phyloP scores from a whole-genome alignment of 768 basidiomycete species.

The Lanmaoa pseudosensibilis region DNA sequence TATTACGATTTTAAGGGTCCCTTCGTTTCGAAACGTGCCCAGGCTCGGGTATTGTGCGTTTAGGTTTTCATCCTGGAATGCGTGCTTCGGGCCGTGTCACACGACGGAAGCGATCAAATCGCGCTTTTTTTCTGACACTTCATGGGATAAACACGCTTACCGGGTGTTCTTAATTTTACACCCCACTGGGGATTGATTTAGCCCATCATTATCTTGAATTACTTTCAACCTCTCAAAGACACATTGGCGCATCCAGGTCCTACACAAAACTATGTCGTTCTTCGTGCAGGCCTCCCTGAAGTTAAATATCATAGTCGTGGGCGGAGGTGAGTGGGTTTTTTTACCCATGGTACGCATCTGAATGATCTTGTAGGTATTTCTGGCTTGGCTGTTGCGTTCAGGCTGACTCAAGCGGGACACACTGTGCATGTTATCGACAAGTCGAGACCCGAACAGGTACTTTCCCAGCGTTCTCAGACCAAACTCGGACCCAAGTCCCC shows the following conservation, averaged over 20 bases:
- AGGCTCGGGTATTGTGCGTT: neutral
- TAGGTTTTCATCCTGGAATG: neutral
- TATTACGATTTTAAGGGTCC: neutral
- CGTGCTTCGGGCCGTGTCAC: neutral
- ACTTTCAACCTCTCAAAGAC: neutral
- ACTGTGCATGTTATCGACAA: constrained; percentile 52
- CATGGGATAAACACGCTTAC: neutral
- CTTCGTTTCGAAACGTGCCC: neutral
- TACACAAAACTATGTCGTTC: constrained; percentile 2
- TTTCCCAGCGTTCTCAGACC: neutral
- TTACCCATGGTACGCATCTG: neutral
- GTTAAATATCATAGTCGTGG: constrained; percentile 15
- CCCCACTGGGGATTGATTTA: neutral
- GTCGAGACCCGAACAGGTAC: constrained; percentile 41
- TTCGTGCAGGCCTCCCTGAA: constrained; percentile 12
- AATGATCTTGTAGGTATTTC: constrained; percentile 34
- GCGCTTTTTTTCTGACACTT: neutral
- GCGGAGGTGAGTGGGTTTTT: constrained; percentile 17
- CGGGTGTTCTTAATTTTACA: neutral
- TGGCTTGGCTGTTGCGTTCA: constrained; percentile 54
- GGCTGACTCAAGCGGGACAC: constrained; percentile 56
- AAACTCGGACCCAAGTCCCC: neutral
- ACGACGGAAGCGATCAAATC: constrained; percentile 8
- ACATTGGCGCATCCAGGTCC: neutral
- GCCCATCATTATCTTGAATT: neutral